These are phyloP conservation scores for Ceratocystis destructans DNA, from an alignment of 2,329 filamentous ascomycete species.

Conservation along the genomic window DNA sequence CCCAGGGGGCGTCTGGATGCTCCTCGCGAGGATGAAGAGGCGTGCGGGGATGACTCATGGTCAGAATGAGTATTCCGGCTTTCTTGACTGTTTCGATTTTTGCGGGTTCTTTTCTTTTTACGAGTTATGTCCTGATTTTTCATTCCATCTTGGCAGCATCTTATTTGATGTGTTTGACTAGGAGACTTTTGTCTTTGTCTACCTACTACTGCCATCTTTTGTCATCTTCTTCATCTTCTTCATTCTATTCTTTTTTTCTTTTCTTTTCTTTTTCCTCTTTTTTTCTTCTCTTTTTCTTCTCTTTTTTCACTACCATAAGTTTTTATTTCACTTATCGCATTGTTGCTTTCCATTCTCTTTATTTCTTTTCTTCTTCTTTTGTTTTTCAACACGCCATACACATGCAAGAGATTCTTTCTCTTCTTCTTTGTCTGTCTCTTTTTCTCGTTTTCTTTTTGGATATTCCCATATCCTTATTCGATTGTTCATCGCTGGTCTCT, in stretches of 20 bases:
- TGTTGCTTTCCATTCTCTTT: not conserved
- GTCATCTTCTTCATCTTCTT: not conserved
- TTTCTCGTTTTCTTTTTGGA: not conserved
- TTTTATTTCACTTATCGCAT: not conserved
- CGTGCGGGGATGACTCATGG: not conserved
- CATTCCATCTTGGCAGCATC: not conserved
- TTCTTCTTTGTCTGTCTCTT: no score
- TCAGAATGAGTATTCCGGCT: not conserved
- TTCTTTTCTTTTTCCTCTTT: not conserved
- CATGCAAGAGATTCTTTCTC: not conserved
- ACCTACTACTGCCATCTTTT: no score
- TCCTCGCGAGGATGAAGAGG: slow-evolving; percentile 33
- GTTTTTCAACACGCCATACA: not conserved
- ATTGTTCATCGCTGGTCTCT: not conserved
- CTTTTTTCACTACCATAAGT: not conserved
- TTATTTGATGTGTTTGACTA: not conserved
- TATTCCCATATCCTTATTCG: not conserved
- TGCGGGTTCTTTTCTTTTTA: slow-evolving; percentile 8
- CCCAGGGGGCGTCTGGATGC: slow-evolving; percentile 29
- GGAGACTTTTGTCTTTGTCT: not conserved
- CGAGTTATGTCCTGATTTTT: slow-evolving; percentile 4
- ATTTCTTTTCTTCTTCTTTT: not conserved
- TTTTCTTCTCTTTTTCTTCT: not conserved
- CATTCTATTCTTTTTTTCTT: not conserved
- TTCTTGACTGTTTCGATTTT: slow-evolving; percentile 10